Percentiles rank a stretch among this genome's conserved stretches.
Conservation (phyloP, 2,329 filamentous ascomycete genomes). For the Cladosporium sp. region DNA sequence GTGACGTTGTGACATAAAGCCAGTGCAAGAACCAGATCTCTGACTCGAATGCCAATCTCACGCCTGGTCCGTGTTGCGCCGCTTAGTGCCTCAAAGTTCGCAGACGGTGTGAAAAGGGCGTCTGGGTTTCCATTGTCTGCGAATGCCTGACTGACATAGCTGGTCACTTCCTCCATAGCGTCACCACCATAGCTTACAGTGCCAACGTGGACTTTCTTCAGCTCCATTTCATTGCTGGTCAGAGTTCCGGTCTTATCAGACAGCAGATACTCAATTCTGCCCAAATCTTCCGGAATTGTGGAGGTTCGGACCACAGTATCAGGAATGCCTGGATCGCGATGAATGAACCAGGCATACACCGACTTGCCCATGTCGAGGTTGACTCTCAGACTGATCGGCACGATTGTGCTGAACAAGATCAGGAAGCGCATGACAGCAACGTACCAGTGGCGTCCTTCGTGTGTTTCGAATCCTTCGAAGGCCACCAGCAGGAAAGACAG, state of each 20-base stretch:
- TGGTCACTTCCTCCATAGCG: conserved; percentile 93
- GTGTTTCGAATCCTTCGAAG: conserved; percentile 74
- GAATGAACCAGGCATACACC: conserved; percentile 93
- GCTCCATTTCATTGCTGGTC: conserved; percentile 81
- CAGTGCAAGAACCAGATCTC: conserved; percentile 88
- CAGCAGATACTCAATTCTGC: conserved; percentile 91
- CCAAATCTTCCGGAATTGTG: conserved; percentile 95
- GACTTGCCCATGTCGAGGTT: conserved; percentile 98
- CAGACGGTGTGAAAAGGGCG: conserved; percentile 72
- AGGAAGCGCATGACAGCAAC: conserved; percentile 97
- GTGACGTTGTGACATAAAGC: conserved; percentile 97
- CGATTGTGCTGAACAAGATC: conserved; percentile 98
- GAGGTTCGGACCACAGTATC: conserved; percentile 93
- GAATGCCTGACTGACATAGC: conserved; percentile 85
- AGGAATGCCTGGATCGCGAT: conserved; percentile 84
- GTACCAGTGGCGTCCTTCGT: conserved; percentile 71
- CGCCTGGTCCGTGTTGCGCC: conserved; percentile 74
- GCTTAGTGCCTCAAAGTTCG: conserved; percentile 59
- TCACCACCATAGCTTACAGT: conserved; percentile 98
- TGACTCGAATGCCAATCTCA: conserved; percentile 90
- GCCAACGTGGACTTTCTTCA: conserved; percentile 98
- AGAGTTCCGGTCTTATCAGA: conserved; percentile 98
- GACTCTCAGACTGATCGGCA: conserved; percentile 92
- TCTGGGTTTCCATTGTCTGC: conserved; percentile 46
- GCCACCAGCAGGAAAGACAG: conserved; percentile 88